Base-by-base conservation (phyloP, 2,329 filamentous ascomycete species). In the Stachybotrys chlorohalonatus region DNA sequence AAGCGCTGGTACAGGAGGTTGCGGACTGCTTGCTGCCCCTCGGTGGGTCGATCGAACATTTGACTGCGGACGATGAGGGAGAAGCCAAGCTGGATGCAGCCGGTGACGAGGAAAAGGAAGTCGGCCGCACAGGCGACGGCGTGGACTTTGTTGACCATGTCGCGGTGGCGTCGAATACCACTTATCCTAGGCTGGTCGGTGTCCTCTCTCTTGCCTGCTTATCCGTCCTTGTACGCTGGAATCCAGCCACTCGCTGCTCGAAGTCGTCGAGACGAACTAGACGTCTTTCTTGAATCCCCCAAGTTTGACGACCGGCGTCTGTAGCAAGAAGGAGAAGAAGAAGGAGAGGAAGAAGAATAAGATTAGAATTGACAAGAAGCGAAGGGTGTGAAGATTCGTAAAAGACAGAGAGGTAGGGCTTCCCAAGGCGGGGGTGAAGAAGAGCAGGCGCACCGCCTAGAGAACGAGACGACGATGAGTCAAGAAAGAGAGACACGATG, bases 141-240 rank as follows among this genome's bases (percentile, higher is more conserved):
- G 56, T 81, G 74, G 57, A 83, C 72, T 60, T 78, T 81, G 74
- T 79, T 82, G 56, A 73, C 74, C 80, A 83, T 83, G 17, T 54
- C 63, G 57, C 48, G 49, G 31, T 52, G 36, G 36, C 8, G 9
- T 42, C 36, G 36, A 13, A 13, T 9, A 42, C 13, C 36, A 13
- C 8, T 13, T 42, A 5, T 13, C 8, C 36, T 42, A 13, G 9
- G 36, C n/a, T 16, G n/a, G 47, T 6, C n/a, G 47, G 9, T 48
- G 24, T 48, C 47, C 47, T 48, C 3, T 13, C 9, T 42, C 9
- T 42, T 42, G 8, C 36, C 36, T 9, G 36, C 9, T 42, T 2
- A 42, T 42, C 8, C 36, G 36, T 5, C 36, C 3, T 24, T 42
- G 36, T 42, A 42, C 13, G 36, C 13, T 5, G 36, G 36, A 42